These are phyloP conservation scores for Wakefieldia striispora DNA, from an alignment of 768 basidiomycete genomes.

Conservation along the genomic window DNA sequence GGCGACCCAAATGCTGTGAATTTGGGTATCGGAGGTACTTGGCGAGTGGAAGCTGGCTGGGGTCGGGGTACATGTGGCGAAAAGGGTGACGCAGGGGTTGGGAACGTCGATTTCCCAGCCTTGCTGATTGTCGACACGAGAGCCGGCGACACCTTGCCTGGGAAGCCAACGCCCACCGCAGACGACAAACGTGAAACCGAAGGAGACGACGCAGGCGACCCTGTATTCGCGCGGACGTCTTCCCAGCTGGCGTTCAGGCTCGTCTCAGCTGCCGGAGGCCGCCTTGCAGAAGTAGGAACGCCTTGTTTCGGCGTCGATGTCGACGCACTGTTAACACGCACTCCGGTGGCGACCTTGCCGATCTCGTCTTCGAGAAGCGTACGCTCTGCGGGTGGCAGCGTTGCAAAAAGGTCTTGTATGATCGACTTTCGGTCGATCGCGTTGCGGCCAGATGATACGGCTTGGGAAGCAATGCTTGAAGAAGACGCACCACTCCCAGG, in stretches of 20 bases:
- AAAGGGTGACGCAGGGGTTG: slow-evolving; percentile 7
- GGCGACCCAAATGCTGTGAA: slow-evolving; percentile 29
- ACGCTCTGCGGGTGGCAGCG: slow-evolving; percentile 63
- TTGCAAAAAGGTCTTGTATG: slow-evolving; percentile 65
- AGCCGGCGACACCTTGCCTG: slow-evolving; percentile 2
- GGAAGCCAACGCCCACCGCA: not conserved
- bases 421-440: slow-evolving; percentile 55
- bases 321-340: slow-evolving; percentile 10
- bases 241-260: slow-evolving; percentile 67
- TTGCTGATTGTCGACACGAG: not conserved
- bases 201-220: slow-evolving; percentile 6
- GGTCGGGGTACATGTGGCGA: slow-evolving; percentile 2
- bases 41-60: not conserved
- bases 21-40: slow-evolving; percentile 15
- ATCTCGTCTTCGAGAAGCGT: slow-evolving; percentile 60
- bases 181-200: slow-evolving; percentile 11
- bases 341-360: slow-evolving; percentile 33
- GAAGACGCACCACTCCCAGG: slow-evolving; percentile 5
- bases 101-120: not conserved
- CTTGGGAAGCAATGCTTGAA: slow-evolving; percentile 27
- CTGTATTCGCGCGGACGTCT: slow-evolving; percentile 36
- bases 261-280: slow-evolving; percentile 25
- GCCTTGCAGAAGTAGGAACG: slow-evolving; percentile 17
- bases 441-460: slow-evolving; percentile 22
- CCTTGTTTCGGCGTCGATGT: slow-evolving; percentile 3